phyloP scores from a whole-genome alignment of 2,329 filamentous ascomycete species.

The Zarea fungicola region DNA sequence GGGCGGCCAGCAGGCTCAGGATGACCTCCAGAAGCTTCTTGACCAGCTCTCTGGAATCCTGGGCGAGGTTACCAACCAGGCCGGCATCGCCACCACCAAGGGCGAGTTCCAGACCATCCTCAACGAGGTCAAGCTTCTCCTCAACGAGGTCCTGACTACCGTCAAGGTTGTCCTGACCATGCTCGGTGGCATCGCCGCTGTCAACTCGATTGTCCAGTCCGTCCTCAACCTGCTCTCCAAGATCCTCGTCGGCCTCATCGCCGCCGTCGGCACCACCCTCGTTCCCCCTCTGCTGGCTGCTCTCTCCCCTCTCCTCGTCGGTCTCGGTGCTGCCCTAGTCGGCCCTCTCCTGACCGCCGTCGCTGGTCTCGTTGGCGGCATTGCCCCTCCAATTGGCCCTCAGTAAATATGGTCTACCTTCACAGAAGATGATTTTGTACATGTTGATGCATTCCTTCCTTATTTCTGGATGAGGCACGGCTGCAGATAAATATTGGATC shows the following conservation, averaged over 20 bases:
- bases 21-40: constrained; percentile 18
- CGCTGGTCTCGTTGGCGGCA: constrained; percentile 20
- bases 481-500: too few relatives aligned
- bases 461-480: too few relatives aligned
- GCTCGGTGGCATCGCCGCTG: constrained; percentile 21
- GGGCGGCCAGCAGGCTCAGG: constrained; percentile 15
- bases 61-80: constrained; percentile 18
- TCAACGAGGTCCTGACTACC: constrained; percentile 12
- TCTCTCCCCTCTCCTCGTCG: constrained; percentile 24
- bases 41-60: constrained; percentile 21
- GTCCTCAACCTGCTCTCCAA: constrained; percentile 24
- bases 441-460: too few relatives aligned
- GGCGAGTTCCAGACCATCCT: constrained; percentile 23
- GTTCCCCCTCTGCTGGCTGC: constrained; percentile 20
- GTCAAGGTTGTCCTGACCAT: constrained; percentile 6
- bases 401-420: neutral
- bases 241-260: constrained; percentile 21
- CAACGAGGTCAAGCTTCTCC: constrained; percentile 18
- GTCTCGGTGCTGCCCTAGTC: constrained; percentile 21
- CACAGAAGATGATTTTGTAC: neutral
- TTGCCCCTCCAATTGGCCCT: constrained; percentile 7
- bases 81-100: constrained; percentile 18
- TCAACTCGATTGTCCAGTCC: constrained; percentile 23
- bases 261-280: constrained; percentile 20
- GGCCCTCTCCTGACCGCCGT: constrained; percentile 23